These are phyloP conservation scores for Ascosphaera aggregata DNA, from an alignment of 2,329 filamentous ascomycete species.

Conservation along the genomic window DNA sequence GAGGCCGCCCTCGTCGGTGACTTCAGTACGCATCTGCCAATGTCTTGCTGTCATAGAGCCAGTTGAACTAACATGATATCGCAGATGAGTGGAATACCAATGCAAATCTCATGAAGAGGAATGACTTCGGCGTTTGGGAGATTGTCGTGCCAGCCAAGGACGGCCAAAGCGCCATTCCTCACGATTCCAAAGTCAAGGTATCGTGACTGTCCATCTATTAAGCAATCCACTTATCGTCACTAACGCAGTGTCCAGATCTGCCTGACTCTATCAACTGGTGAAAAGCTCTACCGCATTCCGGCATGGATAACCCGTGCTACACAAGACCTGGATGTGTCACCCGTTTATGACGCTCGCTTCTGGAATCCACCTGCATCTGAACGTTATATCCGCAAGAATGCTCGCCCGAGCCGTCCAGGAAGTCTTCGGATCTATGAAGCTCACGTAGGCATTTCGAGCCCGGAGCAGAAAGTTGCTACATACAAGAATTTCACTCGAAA, in stretches of 20 bases:
- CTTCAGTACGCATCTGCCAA: constrained; percentile 44
- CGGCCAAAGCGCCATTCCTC: constrained; percentile 57
- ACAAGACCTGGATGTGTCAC: constrained; percentile 72
- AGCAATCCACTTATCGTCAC: constrained; percentile 3
- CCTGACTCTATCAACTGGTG: constrained; percentile 53
- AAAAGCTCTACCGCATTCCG: constrained; percentile 68
- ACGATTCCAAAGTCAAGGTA: constrained; percentile 94
- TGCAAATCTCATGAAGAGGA: constrained; percentile 69
- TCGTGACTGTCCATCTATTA: no score
- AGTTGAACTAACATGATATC: background rate
- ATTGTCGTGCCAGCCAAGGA: constrained; percentile 49
- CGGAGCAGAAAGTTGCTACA: constrained; percentile 67
- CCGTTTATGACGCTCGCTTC: constrained; percentile 83
- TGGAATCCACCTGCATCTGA: constrained; percentile 74
- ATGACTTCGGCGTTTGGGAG: constrained; percentile 70
- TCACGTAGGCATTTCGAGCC: constrained; percentile 93
- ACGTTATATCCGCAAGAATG: constrained; percentile 65
- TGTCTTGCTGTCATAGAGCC: background rate
- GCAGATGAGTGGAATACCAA: constrained; percentile 67
- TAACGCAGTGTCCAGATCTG: constrained; percentile 38
- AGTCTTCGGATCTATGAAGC: constrained; percentile 93
- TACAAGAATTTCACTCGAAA: constrained; percentile 95
- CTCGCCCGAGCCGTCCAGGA: constrained; percentile 55
- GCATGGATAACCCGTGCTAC: constrained; percentile 97
- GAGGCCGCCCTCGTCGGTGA: constrained; percentile 77